Evolutionary conservation across 2,329 filamentous ascomycete species (phyloP).

Genomic region (Colletotrichum sansevieriae): DNA sequence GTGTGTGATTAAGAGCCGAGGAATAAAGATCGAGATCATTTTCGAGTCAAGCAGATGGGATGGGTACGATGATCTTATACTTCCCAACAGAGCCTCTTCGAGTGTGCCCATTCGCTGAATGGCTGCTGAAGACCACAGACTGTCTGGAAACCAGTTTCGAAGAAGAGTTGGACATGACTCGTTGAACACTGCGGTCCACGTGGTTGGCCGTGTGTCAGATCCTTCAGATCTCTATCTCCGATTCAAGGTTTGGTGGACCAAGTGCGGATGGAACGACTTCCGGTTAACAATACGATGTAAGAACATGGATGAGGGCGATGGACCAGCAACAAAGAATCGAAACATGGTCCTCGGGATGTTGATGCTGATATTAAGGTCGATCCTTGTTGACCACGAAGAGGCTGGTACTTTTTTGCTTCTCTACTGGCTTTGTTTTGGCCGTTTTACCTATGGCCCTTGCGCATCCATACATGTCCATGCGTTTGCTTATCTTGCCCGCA

Average conservation of each 20-base stretch:
- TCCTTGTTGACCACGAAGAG: conserved; percentile 19
- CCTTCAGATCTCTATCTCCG: background rate
- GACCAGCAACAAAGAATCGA: background rate
- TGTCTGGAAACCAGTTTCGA: background rate
- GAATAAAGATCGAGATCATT: too few species aligned
- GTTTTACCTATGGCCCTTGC: conserved; percentile 13
- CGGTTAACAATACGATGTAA: background rate
- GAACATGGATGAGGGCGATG: conserved; percentile 13
- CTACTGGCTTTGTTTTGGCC: background rate
- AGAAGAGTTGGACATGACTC: conserved; percentile 1
- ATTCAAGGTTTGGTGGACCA: background rate
- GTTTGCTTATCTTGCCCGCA: conserved; percentile 18
- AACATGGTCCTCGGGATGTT: background rate
- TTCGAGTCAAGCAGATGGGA: too few species aligned
- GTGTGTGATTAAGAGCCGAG: too few species aligned
- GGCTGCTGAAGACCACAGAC: too few species aligned
- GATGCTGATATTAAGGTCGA: background rate
- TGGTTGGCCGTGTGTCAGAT: background rate
- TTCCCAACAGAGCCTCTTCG: too few species aligned
- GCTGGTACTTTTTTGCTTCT: background rate
- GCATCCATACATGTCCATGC: conserved; percentile 11
- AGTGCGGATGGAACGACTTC: background rate
- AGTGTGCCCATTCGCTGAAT: too few species aligned
- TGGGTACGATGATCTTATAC: too few species aligned
- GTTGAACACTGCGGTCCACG: background rate